A percentile compares a stretch with the other conserved stretches of the same genome.
Evolutionary conservation across 495 filamentous ascomycete species (phyloP).

Genomic region (Penicillium paxilli): DNA sequence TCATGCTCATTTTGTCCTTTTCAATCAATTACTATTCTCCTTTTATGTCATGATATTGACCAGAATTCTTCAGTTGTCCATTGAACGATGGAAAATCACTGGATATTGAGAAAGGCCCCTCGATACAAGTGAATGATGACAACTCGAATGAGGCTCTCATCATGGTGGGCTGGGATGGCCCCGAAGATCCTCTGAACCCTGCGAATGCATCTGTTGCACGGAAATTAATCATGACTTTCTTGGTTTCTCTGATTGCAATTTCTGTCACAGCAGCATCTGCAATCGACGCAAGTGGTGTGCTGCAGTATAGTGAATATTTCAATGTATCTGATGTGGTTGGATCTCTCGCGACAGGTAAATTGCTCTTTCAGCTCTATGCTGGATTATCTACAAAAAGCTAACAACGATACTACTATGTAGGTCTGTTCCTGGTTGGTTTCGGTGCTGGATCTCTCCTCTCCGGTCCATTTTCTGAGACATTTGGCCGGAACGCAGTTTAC

Average conservation of each 20-base stretch:
- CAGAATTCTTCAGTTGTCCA: background rate
- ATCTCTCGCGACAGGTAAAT: conserved; percentile 32
- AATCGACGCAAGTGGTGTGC: conserved; percentile 45
- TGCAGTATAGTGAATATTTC: conserved; percentile 44
- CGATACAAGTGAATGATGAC: background rate
- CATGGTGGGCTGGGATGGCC: conserved; percentile 41
- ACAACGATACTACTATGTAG: background rate
- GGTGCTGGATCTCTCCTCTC: conserved; percentile 49
- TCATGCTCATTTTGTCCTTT: background rate
- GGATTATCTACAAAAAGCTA: background rate
- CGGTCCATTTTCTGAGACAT: conserved; percentile 55
- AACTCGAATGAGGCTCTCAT: conserved; percentile 3
- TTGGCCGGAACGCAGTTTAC: conserved; percentile 58
- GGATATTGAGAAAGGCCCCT: background rate
- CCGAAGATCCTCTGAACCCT: conserved; percentile 53
- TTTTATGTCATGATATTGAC: no score
- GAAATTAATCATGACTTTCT: conserved; percentile 39
- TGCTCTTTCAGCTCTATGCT: background rate
- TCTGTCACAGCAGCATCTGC: conserved; percentile 47
- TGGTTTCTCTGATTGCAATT: conserved; percentile 53
- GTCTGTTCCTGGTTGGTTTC: conserved; percentile 59
- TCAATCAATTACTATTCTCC: background rate
- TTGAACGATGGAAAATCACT: background rate
- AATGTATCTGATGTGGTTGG: conserved; percentile 50
- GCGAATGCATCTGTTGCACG: conserved; percentile 48